phyloP scores from a whole-genome alignment of 768 basidiomycete species.

The Rhizopogon salebrosus region DNA sequence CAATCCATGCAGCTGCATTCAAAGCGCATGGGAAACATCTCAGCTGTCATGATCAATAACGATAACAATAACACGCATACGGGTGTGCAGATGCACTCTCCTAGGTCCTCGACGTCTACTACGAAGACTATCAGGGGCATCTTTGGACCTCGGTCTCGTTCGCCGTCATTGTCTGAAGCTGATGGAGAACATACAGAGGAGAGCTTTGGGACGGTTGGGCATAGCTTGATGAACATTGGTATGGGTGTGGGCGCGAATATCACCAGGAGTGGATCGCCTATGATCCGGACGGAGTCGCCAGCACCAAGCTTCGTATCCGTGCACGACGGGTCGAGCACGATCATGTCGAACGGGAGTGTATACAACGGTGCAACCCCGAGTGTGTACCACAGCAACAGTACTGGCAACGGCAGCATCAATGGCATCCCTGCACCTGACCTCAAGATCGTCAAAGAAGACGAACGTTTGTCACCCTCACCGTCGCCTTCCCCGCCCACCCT shows the following conservation, averaged over 20 bases:
- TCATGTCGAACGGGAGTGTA: neutral
- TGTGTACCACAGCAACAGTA: neutral
- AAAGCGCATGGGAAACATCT: neutral
- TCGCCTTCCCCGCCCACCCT: constrained; percentile 6
- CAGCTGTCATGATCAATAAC: neutral
- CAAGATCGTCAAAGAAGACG: constrained; percentile 36
- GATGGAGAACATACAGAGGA: constrained; percentile 37
- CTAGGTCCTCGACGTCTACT: constrained; percentile 16
- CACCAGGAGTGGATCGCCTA: neutral
- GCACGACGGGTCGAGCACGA: neutral
- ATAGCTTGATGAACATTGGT: constrained; percentile 29
- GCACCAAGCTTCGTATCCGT: constrained; percentile 2
- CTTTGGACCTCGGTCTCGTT: constrained; percentile 48
- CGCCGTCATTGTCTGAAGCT: constrained; percentile 34
- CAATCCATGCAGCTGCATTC: neutral
- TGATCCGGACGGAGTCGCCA: neutral
- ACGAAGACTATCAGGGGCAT: constrained; percentile 59
- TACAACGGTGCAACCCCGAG: neutral
- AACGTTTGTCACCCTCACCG: constrained; percentile 14
- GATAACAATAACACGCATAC: neutral
- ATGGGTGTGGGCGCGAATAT: neutral
- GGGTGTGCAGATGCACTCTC: neutral
- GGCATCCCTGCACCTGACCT: constrained; percentile 24
- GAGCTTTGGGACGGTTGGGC: constrained; percentile 53
- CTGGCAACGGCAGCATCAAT: neutral